These are phyloP conservation scores for Candida ovalis DNA, from an alignment of 805 yeast species.

Conservation along the genomic window DNA sequence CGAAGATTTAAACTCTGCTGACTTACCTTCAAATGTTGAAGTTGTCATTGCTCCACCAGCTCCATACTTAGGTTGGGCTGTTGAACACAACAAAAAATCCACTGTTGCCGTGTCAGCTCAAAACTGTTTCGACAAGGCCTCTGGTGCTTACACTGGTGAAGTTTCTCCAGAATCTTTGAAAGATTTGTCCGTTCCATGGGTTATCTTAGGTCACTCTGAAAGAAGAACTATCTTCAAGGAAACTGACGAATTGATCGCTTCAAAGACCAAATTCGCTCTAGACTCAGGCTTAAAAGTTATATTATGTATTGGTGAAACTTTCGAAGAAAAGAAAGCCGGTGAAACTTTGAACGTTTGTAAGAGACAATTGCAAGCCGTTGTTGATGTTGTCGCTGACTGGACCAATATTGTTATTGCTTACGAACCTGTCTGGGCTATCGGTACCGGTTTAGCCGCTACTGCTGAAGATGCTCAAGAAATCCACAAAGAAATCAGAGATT, in stretches of 20 bases:
- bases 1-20: slow-evolving; percentile 74
- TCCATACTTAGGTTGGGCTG: slow-evolving; percentile 80
- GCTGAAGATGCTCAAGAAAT: slow-evolving; percentile 97
- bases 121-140: slow-evolving; percentile 79
- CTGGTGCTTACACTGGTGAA: slow-evolving; percentile 99
- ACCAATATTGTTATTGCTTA: slow-evolving; percentile 89
- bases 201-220: slow-evolving; percentile 96
- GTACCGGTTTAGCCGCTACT: slow-evolving; percentile 98
- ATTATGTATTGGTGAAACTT: slow-evolving; percentile 96
- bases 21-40: slow-evolving; percentile 74
- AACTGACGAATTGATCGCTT: slow-evolving; percentile 85
- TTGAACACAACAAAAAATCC: slow-evolving; percentile 59
- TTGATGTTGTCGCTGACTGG: slow-evolving; percentile 83
- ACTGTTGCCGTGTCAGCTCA: slow-evolving; percentile 86
- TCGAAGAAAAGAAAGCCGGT: slow-evolving; percentile 90
- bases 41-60: slow-evolving; percentile 97
- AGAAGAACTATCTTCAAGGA: slow-evolving; percentile 94
- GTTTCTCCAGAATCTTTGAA: slow-evolving; percentile 81
- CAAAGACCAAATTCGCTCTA: slow-evolving; percentile 90
- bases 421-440: slow-evolving; percentile 99
- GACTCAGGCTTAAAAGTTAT: slow-evolving; percentile 88
- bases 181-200: slow-evolving; percentile 93
- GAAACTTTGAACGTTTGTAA: slow-evolving; percentile 81
- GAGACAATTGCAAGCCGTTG: slow-evolving; percentile 87
- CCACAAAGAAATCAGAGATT: slow-evolving; percentile 84